A percentile compares a stretch with the other conserved stretches of the same genome.
Conservation (phyloP, 129 eudicot genomes). For the Saposhnikovia divaricata region DNA sequence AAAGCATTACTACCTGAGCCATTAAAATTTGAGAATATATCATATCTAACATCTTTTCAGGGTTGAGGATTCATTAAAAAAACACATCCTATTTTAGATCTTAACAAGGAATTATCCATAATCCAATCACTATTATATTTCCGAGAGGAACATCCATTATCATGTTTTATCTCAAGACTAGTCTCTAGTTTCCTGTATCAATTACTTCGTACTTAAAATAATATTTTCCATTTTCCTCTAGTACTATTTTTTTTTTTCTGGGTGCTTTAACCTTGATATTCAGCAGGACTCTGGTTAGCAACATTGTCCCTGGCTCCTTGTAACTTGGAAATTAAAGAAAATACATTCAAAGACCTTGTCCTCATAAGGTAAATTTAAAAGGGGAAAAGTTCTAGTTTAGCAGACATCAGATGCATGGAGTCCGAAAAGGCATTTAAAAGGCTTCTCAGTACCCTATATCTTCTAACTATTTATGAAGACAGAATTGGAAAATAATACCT, state of each 20-base stretch:
- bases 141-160: not conserved
- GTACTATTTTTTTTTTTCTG: not conserved
- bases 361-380: not conserved
- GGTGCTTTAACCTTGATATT: not conserved
- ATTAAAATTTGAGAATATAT: not conserved
- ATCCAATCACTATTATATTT: not conserved
- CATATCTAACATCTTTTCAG: not conserved
- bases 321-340: not conserved
- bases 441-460: not conserved
- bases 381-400: not conserved
- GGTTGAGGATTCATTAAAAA: not conserved
- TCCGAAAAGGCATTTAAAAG: not conserved
- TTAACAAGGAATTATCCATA: not conserved
- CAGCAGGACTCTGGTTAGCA: not conserved
- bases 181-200: not conserved
- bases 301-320: not conserved
- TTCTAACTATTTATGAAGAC: not conserved
- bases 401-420: not conserved
- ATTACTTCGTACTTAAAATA: not conserved
- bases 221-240: not conserved
- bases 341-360: not conserved
- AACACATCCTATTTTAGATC: not conserved
- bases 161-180: not conserved
- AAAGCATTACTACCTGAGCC: not conserved
- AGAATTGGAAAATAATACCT: slow-evolving; percentile 36